Base-by-base conservation (phyloP, 495 filamentous ascomycete genomes). In the Corynascus novoguineensis region DNA sequence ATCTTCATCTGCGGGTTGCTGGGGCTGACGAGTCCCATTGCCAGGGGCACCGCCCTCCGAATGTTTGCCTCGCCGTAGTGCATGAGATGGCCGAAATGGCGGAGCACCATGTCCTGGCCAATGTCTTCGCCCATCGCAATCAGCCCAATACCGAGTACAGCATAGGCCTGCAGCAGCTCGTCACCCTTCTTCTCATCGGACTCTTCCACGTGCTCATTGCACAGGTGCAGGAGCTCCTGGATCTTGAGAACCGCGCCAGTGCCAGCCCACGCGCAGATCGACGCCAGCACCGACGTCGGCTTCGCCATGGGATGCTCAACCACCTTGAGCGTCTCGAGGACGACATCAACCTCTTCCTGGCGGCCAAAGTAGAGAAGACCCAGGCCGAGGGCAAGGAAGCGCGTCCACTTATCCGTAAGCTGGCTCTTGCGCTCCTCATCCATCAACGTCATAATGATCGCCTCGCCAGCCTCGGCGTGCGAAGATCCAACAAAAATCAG, bases 1-100 rank as follows among this genome's bases (percentile, higher is more conserved):
- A 99, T 87, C 78, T 97, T 99, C 92, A 99, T 99, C 69, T 97
- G 95, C 8, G 93, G 93, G 75, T 97, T 99, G 76, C 90, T 95
- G 25, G 93, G 91, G 73, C 88, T 93, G 65, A 99, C 83, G 50
- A 99, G 79, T 64, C 89, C 93, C 91, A 99, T 95, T 19, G 93
- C 93, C n/a, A 99, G 78, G 21, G 93, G 93, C 21, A 99, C 95
- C 27, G 90, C 92, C 63, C 89, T 90, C 27, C 93, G 88, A 64
- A 99, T 99, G 69, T 97, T 96, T 67, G 90, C 80, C 62, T 96
- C 93, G 48, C 95, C 92, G 64, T 99, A 99, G 75, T 99, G 93
- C 93, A 99, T 99, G 34, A 99, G 79, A 69, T 99, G 93, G 49
- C 92, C 93, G 65, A 99, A 97, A 63, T 96, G 92, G 40, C 93